These are phyloP conservation scores for Thecaphora frezii DNA, from an alignment of 1,284 basidiomycete species.

Conservation along the genomic window DNA sequence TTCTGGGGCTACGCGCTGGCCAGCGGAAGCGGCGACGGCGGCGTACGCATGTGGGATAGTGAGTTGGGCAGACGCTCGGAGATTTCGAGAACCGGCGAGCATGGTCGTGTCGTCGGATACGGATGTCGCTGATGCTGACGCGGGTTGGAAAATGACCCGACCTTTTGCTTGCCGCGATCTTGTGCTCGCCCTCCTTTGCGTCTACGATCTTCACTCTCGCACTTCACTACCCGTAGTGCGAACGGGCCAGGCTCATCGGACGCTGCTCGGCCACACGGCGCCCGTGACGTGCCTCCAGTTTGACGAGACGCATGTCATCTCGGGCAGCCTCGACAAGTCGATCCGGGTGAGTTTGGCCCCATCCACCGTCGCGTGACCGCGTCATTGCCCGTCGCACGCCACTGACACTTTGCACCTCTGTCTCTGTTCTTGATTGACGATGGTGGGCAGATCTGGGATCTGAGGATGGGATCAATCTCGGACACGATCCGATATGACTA, in stretches of 20 bases:
- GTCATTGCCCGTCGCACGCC: too few species aligned
- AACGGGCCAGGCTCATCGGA: slow-evolving; percentile 93
- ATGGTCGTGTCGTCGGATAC: too few species aligned
- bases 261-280: slow-evolving; percentile 86
- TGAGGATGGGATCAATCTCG: slow-evolving; percentile 81
- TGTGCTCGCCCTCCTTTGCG: background rate
- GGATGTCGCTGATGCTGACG: too few species aligned
- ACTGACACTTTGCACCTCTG: too few species aligned
- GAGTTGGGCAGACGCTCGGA: slow-evolving; percentile 3
- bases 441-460: slow-evolving; percentile 81
- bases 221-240: slow-evolving; percentile 71
- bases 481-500: slow-evolving; percentile 91
- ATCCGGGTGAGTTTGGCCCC: slow-evolving; percentile 20
- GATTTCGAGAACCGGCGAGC: too few species aligned
- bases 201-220: too few species aligned
- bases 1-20: slow-evolving; percentile 99
- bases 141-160: too few species aligned
- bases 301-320: slow-evolving; percentile 89
- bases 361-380: too few species aligned
- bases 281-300: slow-evolving; percentile 95
- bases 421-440: too few species aligned
- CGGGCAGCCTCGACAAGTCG: slow-evolving; percentile 91
- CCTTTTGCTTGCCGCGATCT: background rate
- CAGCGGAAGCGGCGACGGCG: slow-evolving; percentile 93
- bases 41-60: slow-evolving; percentile 96